These are phyloP conservation scores for Cystobasidiaceae sp. DNA, from an alignment of 1,284 basidiomycete genomes.

Conservation along the genomic window DNA sequence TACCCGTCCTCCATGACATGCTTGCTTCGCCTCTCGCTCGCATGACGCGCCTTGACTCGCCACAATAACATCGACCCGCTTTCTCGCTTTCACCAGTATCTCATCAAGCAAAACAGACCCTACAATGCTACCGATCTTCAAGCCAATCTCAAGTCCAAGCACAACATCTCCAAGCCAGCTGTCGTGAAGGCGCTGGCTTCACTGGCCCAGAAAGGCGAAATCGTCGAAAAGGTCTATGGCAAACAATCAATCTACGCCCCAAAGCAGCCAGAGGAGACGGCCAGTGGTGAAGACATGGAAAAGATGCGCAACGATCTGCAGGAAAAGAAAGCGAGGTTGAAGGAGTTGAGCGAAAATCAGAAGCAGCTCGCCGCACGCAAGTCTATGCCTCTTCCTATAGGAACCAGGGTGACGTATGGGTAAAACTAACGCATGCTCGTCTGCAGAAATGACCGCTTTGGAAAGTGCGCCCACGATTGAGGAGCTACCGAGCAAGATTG, in stretches of 20 bases:
- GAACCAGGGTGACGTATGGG: too few species aligned
- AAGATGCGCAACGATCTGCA: neutral
- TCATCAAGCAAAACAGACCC: conserved; percentile 30
- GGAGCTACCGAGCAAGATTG: conserved; percentile 19
- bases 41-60: too few species aligned
- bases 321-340: conserved; percentile 13
- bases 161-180: conserved; percentile 26
- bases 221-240: conserved; percentile 25
- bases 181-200: conserved; percentile 20
- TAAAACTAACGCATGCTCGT: neutral
- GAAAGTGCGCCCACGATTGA: conserved; percentile 18
- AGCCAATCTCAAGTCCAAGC: conserved; percentile 28
- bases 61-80: too few species aligned
- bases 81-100: conserved; percentile 23
- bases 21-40: neutral
- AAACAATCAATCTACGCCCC: conserved; percentile 21
- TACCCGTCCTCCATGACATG: neutral
- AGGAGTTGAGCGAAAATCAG: conserved; percentile 11
- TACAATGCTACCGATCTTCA: conserved; percentile 31
- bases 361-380: conserved; percentile 1
- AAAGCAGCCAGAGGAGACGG: conserved; percentile 22
- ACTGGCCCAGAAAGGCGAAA: conserved; percentile 19
- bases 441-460: conserved; percentile 15
- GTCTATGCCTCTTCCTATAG: neutral
- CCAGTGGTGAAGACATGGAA: conserved; percentile 10